Evolutionary conservation across 2,329 filamentous ascomycete genomes (phyloP), one percentile per base, ranked within the genome.

Genomic region (Trichoderma hamatum): DNA sequence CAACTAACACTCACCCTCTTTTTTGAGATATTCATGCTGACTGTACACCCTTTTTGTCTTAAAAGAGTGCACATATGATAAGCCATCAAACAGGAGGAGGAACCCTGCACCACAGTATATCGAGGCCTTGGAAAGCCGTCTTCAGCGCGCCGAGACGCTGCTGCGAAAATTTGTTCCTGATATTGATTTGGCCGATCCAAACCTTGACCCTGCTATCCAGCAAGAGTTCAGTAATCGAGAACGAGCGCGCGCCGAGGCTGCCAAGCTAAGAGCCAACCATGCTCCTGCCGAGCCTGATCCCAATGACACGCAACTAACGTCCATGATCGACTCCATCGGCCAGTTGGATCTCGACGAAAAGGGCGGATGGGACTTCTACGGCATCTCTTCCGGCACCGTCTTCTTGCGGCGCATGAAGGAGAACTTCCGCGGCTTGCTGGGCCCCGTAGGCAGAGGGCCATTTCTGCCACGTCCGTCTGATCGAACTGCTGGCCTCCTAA

Each of bases 81-180:
- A 97, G 78, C 94, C 94, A 14, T 97, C 94, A 28, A 97, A 97
- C 78, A 88, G 94, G 73, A 88, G 94, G 73, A 89, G 94, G 74
- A 97, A 97, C 78, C 94, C 94, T 26, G 92, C 93, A 30, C 94
- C 94, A 21, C 93, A 97, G 80, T 97, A 97, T 78, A 93, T 97
- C 73, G 94, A 97, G 80, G 93, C 93, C 3, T 84, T 97, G 60
- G 94, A 97, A 79, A 89, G 85, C 72, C 89, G 93, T 72, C 82
- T 97, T 65, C 92, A 94, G 75, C 92, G 93, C 72, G 93, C 93
- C 34, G 93, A 97, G 80, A 86, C 89, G 3, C 82, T 97, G 13
- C 82, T 97, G 69, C 90, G 90, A 75, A 89, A 92, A 70, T 89
- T 96, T 56, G 88, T 96, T 74, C 94, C 94, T 4, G 91, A 95